phyloP scores from a whole-genome alignment of 2,329 filamentous ascomycete genomes.

The Biscogniauxia mediterranea region DNA sequence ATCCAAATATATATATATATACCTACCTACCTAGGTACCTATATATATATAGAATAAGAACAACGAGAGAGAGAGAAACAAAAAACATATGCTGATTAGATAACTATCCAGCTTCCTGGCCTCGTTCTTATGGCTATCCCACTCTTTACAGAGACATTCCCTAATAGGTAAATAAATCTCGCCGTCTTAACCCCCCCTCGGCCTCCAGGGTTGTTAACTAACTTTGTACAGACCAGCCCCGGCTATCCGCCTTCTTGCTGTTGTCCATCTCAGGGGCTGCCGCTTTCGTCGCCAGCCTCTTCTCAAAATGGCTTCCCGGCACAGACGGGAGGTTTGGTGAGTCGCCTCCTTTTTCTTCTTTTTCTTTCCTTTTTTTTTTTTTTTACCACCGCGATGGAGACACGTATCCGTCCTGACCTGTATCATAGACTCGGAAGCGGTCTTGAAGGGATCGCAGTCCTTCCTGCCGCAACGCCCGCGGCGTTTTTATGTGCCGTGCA shows the following conservation, averaged over 20 bases:
- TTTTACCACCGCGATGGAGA: too few species aligned
- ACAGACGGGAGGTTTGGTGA: constrained; percentile 46
- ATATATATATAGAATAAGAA: too few species aligned
- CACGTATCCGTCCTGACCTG: constrained; percentile 3
- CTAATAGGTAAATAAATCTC: constrained; percentile 42
- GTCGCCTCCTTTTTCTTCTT: constrained; percentile 7
- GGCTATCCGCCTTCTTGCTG: constrained; percentile 47
- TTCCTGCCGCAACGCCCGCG: constrained; percentile 46
- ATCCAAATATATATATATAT: too few species aligned
- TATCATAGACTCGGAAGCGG: constrained; percentile 28
- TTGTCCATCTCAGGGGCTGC: constrained; percentile 44
- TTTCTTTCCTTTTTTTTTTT: too few species aligned
- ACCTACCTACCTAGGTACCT: too few species aligned
- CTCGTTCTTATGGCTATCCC: constrained; percentile 49
- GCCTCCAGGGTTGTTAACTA: constrained; percentile 13
- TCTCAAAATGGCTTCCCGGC: constrained; percentile 46
- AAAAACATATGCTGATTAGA: too few species aligned
- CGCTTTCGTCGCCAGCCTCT: constrained; percentile 41
- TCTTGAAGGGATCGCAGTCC: constrained; percentile 35
- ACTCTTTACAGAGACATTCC: constrained; percentile 46
- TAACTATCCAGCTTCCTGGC: constrained; percentile 38
- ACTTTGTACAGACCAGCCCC: constrained; percentile 42
- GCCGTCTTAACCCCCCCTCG: not conserved
- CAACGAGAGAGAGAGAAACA: too few species aligned
- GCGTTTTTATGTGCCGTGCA: constrained; percentile 42